Conservation (phyloP, 257 asterid genomes). For the Solanum dulcamara region DNA sequence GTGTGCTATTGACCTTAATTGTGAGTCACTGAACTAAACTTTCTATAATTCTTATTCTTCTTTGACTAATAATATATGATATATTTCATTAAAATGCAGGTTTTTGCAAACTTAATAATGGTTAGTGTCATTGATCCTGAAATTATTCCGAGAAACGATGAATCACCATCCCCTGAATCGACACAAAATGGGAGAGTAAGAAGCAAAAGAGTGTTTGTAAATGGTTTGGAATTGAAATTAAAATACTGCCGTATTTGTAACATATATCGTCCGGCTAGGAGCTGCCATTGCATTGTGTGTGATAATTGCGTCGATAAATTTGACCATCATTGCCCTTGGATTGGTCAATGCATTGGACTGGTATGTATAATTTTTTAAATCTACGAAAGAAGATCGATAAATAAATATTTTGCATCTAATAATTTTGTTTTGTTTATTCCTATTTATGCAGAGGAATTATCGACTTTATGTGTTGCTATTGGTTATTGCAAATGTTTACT, state of each 20-base stretch:
- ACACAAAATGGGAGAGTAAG: background rate
- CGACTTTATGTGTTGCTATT: slow-evolving; percentile 6
- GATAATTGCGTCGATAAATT: slow-evolving; percentile 31
- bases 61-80: no score
- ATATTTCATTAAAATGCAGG: background rate
- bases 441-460: slow-evolving; percentile 22
- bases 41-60: background rate
- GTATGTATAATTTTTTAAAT: background rate
- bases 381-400: background rate
- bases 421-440: background rate
- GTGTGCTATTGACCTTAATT: background rate
- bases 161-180: background rate
- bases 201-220: background rate
- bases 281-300: slow-evolving; percentile 22
- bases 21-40: slow-evolving; percentile 4
- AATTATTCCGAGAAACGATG: background rate
- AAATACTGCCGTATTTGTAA: slow-evolving; percentile 24
- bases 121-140: slow-evolving; percentile 12
- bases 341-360: slow-evolving; percentile 31
- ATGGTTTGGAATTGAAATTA: slow-evolving; percentile 18
- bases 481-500: slow-evolving; percentile 4
- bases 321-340: slow-evolving; percentile 35
- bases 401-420: background rate
- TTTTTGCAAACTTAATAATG: slow-evolving; percentile 5
- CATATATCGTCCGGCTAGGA: slow-evolving; percentile 19